phyloP scores from a whole-genome alignment of 2,329 filamentous ascomycete genomes.

The Chaetomium strumarium region DNA sequence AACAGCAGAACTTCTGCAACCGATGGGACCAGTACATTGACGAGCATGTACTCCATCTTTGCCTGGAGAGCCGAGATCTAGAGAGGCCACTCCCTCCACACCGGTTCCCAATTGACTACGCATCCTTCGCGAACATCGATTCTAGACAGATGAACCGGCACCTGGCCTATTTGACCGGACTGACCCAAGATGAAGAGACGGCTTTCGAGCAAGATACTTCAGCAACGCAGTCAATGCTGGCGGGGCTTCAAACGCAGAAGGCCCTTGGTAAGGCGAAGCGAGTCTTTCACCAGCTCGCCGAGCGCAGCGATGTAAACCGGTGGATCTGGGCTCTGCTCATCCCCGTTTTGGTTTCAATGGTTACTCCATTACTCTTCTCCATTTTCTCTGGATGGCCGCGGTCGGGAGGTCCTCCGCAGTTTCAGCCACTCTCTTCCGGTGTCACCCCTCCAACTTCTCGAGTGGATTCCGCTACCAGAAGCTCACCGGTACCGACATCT shows the following conservation, averaged over 20 bases:
- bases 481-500: conserved; percentile 13
- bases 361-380: conserved; percentile 6
- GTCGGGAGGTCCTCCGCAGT: background rate
- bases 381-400: background rate
- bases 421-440: background rate
- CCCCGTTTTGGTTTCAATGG: conserved; percentile 12
- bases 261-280: background rate
- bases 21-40: conserved; percentile 34
- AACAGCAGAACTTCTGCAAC: conserved; percentile 36
- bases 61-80: conserved; percentile 38
- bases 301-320: conserved; percentile 2
- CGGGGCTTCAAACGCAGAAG: background rate
- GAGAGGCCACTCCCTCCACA: conserved; percentile 33
- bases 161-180: conserved; percentile 42
- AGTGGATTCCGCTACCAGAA: conserved; percentile 6
- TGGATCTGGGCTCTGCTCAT: conserved; percentile 11
- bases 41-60: conserved; percentile 41
- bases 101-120: conserved; percentile 43
- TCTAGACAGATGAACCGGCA: conserved; percentile 49
- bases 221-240: background rate
- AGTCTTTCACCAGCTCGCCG: background rate
- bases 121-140: conserved; percentile 46
- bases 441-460: conserved; percentile 2
- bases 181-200: conserved; percentile 25
- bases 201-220: background rate